Evolutionary conservation across 192 early-diverging fungal species (phyloP), one percentile per base, ranked within the genome.

Genomic region (Backusella luteola): DNA sequence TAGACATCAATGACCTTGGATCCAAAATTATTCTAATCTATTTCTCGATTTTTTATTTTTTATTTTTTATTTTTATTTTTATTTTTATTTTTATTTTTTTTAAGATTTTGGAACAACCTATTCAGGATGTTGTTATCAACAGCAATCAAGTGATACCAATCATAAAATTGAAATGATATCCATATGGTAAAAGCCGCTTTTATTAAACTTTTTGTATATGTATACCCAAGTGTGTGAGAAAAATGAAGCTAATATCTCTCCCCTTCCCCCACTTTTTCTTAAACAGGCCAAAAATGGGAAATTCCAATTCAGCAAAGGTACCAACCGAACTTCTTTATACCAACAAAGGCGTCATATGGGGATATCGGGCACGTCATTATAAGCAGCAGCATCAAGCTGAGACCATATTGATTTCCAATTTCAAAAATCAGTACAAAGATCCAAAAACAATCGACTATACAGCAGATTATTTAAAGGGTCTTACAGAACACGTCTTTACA

Each of bases 201-300:
- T 52, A 52, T 17, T 19, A n/a, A 19, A 11, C 11, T 46, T 12
- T 46, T 15, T 46, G 1, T 52, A 4, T 52, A 15, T 52, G 38
- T 39, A 39, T 7, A 39, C 0, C 2, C 8, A 39, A 3, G 21
- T 26, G 53, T 59, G 53, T 59, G 53, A 59, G 53, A 59, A 59
- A 59, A 59, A 59, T 11, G 1, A 4, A 26, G 15, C 19, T 23
- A 59, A 59, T 32, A 32, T 32, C 32, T 32, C 32, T 32, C 32
- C 32, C 15, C 0, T 7, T 52, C 11, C 6, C 21, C 6, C 21
- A 7, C 26, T 23, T 3, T 12, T 59, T 26, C 2, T 23, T 23
- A 63, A 63, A 63, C 21, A 63, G 56, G 56, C 56, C 56, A 63
- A 63, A 63, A 63, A 63, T 63, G 56, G 56, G 56, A 63, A 63